phyloP scores from a whole-genome alignment of 2,329 filamentous ascomycete species.

The Tolypocladium album region DNA sequence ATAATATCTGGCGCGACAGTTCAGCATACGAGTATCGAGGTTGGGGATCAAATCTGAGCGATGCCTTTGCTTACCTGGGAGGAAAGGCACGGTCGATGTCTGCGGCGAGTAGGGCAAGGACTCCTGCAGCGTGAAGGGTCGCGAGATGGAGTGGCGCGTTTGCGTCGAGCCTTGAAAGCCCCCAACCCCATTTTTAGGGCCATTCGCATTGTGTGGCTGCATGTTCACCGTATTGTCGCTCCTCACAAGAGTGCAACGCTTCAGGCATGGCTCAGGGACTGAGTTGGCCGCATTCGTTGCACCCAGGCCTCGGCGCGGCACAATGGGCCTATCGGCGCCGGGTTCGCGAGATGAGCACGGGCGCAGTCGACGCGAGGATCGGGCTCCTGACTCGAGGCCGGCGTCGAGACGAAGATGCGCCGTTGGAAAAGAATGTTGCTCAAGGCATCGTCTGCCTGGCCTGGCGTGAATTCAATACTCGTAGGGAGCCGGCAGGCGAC shows the following conservation, averaged over 20 bases:
- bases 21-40: background rate
- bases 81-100: slow-evolving; percentile 69
- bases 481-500: background rate
- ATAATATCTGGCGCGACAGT: slow-evolving; percentile 42
- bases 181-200: slow-evolving; percentile 22
- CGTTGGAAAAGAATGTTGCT: background rate
- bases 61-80: slow-evolving; percentile 45
- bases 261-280: slow-evolving; percentile 19
- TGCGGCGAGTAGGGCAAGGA: slow-evolving; percentile 76
- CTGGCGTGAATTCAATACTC: background rate
- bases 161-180: slow-evolving; percentile 12
- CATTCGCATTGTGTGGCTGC: slow-evolving; percentile 18
- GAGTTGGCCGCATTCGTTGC: slow-evolving; percentile 14
- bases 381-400: background rate
- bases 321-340: slow-evolving; percentile 1
- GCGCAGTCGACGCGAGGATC: background rate
- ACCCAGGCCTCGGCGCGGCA: slow-evolving; percentile 9
- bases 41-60: background rate
- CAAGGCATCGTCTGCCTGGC: background rate
- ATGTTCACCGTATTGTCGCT: slow-evolving; percentile 18
- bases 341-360: too few species aligned
- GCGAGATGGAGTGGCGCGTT: slow-evolving; percentile 15
- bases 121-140: slow-evolving; percentile 57
- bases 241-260: slow-evolving; percentile 14
- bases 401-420: background rate